These are phyloP conservation scores for Leccinum obscurum DNA, from an alignment of 768 basidiomycete species.

Conservation along the genomic window DNA sequence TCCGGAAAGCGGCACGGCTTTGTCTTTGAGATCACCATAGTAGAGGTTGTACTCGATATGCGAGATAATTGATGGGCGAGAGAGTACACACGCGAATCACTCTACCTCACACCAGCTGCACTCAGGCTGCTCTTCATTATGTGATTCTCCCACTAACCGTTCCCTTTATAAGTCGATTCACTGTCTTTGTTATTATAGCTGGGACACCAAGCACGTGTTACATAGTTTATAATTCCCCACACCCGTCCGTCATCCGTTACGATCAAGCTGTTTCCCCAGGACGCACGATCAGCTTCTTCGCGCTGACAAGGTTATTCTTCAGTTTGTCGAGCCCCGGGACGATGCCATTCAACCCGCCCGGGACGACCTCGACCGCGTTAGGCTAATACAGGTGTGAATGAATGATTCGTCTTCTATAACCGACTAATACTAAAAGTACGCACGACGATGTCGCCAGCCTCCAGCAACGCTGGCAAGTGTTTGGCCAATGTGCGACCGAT, in stretches of 20 bases:
- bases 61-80: too few relatives aligned
- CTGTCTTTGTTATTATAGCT: too few relatives aligned
- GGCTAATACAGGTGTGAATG: slow-evolving; percentile 9
- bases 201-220: too few relatives aligned
- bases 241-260: not conserved
- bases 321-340: slow-evolving; percentile 34
- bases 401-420: not conserved
- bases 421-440: not conserved
- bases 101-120: too few relatives aligned
- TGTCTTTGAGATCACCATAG: too few relatives aligned
- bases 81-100: too few relatives aligned
- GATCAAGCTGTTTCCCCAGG: slow-evolving; percentile 33
- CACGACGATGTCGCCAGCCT: slow-evolving; percentile 19
- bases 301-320: slow-evolving; percentile 39
- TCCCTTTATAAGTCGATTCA: too few relatives aligned
- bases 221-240: not conserved
- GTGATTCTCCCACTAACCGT: too few relatives aligned
- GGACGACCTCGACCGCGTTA: slow-evolving; percentile 29
- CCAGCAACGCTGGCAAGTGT: slow-evolving; percentile 12
- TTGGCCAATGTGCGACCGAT: slow-evolving; percentile 15
- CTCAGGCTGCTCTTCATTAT: too few relatives aligned
- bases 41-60: too few relatives aligned
- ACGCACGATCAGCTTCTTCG: slow-evolving; percentile 25
- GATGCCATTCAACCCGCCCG: slow-evolving; percentile 40
- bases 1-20: too few relatives aligned